phyloP scores from a whole-genome alignment of 768 basidiomycete species.

The Macrocybe gigantea region DNA sequence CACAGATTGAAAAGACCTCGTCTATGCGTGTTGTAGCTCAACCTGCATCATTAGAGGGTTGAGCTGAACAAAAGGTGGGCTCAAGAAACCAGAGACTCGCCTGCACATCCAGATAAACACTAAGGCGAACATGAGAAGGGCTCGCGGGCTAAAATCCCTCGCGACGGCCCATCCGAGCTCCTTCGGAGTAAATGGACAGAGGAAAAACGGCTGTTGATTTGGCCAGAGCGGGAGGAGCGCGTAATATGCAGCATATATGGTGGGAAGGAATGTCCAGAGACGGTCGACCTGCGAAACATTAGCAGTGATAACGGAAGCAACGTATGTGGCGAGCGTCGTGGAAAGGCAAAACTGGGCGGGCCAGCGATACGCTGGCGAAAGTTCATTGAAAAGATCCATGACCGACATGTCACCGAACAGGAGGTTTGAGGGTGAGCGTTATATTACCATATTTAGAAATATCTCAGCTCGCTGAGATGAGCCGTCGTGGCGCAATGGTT shows the following conservation, averaged over 20 bases:
- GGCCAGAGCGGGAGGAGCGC: slow-evolving; percentile 68
- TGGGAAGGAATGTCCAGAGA: slow-evolving; percentile 73
- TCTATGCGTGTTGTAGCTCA: slow-evolving; percentile 79
- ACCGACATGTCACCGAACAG: not conserved
- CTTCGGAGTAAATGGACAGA: slow-evolving; percentile 55
- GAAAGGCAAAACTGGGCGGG: slow-evolving; percentile 57
- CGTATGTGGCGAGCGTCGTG: slow-evolving; percentile 41
- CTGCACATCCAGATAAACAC: slow-evolving; percentile 65
- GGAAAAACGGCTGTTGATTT: slow-evolving; percentile 27
- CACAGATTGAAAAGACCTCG: slow-evolving; percentile 77
- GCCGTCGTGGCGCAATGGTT: slow-evolving; percentile 4
- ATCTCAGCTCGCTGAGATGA: not conserved
- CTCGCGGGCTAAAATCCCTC: slow-evolving; percentile 60
- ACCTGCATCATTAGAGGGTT: slow-evolving; percentile 25
- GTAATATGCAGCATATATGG: slow-evolving; percentile 78
- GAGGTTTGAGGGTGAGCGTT: not conserved
- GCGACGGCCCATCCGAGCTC: slow-evolving; percentile 31
- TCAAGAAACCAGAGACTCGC: slow-evolving; percentile 18
- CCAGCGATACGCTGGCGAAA: slow-evolving; percentile 46
- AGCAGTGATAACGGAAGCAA: slow-evolving; percentile 60
- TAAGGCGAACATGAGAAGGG: slow-evolving; percentile 68
- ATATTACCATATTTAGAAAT: not conserved
- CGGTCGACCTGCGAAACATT: slow-evolving; percentile 90
- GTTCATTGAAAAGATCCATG: slow-evolving; percentile 8
- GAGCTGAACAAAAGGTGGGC: slow-evolving; percentile 8